Evolutionary conservation across 345 rosid species (phyloP).

Genomic region (Melaleuca quinquenervia): DNA sequence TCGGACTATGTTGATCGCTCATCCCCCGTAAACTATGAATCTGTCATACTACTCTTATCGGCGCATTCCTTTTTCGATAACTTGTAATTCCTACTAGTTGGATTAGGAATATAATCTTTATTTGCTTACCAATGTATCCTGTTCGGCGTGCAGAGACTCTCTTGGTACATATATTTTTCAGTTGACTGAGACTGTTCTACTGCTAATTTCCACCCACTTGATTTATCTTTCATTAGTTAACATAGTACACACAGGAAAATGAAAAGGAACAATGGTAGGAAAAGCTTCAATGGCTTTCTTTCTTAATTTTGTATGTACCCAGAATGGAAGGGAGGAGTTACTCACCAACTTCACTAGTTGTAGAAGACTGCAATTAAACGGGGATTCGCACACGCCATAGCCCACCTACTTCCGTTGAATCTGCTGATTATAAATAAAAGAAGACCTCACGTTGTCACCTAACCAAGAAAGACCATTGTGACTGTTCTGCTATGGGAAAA

Average conservation of each 20-base stretch:
- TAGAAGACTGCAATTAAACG: neutral
- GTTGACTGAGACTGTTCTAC: neutral
- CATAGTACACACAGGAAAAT: no score
- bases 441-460: neutral
- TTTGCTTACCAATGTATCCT: neutral
- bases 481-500: neutral
- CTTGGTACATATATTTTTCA: neutral
- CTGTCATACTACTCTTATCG: neutral
- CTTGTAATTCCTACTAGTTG: neutral
- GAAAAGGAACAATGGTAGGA: neutral
- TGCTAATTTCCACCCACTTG: neutral
- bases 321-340: neutral
- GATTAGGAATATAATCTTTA: neutral
- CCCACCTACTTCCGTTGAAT: neutral
- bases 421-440: neutral
- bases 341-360: neutral
- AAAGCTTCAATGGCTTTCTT: neutral
- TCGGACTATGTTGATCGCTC: neutral
- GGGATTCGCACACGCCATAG: neutral
- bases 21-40: neutral
- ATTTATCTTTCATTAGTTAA: no score
- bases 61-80: neutral
- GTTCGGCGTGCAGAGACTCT: neutral
- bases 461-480: neutral
- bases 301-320: neutral